These are phyloP conservation scores for Hemisphaericaspora lyxosophila DNA, from an alignment of 1,139 yeast species.

Conservation along the genomic window DNA sequence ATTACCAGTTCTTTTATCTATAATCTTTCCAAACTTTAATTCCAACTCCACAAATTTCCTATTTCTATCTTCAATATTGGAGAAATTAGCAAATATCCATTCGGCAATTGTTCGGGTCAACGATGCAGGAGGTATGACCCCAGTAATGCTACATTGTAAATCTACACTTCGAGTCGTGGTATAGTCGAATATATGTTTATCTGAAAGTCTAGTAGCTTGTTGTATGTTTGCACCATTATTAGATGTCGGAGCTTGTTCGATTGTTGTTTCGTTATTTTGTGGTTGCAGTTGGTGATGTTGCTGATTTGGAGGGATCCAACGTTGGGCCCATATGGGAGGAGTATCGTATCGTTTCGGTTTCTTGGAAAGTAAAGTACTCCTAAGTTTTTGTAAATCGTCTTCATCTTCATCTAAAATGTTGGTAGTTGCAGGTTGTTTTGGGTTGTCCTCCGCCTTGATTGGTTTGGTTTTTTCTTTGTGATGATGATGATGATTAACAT, in stretches of 20 bases:
- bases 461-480: constrained; percentile 1
- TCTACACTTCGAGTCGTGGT: constrained; percentile 39
- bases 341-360: constrained; percentile 64
- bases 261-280: constrained; percentile 6
- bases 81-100: constrained; percentile 84
- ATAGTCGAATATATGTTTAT: constrained; percentile 37
- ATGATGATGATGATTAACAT: no score
- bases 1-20: constrained; percentile 63
- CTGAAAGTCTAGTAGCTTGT: constrained; percentile 17
- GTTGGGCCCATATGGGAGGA: constrained; percentile 85
- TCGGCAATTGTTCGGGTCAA: constrained; percentile 78
- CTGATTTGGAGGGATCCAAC: constrained; percentile 54
- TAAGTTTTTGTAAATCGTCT: constrained; percentile 24
- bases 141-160: constrained; percentile 62
- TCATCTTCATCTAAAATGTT: constrained; percentile 9
- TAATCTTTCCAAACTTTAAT: constrained; percentile 75
- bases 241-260: neutral
- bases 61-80: constrained; percentile 58
- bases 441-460: constrained; percentile 1
- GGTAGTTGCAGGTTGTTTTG: neutral
- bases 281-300: no score
- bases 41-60: constrained; percentile 74
- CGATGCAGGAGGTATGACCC: constrained; percentile 78
- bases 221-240: constrained; percentile 5
- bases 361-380: constrained; percentile 20